These are phyloP conservation scores for Diutina ranongensis DNA, from an alignment of 1,139 yeast genomes.

Conservation along the genomic window DNA sequence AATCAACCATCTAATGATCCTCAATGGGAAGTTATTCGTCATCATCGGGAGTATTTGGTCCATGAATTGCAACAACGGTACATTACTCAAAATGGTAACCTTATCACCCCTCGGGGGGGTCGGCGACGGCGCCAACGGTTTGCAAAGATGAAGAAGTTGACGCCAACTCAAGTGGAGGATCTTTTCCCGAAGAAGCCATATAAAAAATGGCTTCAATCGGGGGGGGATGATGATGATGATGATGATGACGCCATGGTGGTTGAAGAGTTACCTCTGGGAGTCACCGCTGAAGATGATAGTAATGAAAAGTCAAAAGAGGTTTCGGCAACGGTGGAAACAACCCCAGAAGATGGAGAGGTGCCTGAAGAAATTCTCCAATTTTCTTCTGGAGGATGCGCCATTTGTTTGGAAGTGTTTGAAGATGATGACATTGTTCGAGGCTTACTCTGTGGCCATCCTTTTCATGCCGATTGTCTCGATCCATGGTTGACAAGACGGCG, in stretches of 20 bases:
- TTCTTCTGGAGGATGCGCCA: conserved; percentile 70
- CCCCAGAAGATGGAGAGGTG: too few species aligned
- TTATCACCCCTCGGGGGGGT: conserved; percentile 15
- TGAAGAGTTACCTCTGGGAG: not conserved
- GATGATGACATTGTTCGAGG: conserved; percentile 60
- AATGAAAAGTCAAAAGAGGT: too few species aligned
- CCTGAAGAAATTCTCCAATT: conserved; percentile 29
- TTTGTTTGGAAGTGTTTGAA: conserved; percentile 60
- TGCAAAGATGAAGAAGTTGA: conserved; percentile 40
- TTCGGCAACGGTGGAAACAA: too few species aligned
- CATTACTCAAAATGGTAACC: not conserved
- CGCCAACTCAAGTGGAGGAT: conserved; percentile 50
- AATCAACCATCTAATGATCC: too few species aligned
- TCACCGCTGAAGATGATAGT: not conserved
- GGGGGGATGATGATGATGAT: conserved; percentile 12
- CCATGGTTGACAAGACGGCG: conserved; percentile 72
- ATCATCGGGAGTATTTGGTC: conserved; percentile 18
- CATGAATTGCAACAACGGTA: conserved; percentile 21
- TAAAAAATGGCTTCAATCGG: conserved; percentile 49
- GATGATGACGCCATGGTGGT: not conserved
- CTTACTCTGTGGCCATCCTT: conserved; percentile 73
- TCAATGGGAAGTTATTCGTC: conserved; percentile 24
- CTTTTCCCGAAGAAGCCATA: conserved; percentile 58
- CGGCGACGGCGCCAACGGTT: conserved; percentile 29
- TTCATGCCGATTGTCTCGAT: conserved; percentile 69